A percentile compares a stretch with the other conserved stretches of the same genome.
phyloP scores from a whole-genome alignment of 768 basidiomycete genomes.

The Agaricus subrufescens region DNA sequence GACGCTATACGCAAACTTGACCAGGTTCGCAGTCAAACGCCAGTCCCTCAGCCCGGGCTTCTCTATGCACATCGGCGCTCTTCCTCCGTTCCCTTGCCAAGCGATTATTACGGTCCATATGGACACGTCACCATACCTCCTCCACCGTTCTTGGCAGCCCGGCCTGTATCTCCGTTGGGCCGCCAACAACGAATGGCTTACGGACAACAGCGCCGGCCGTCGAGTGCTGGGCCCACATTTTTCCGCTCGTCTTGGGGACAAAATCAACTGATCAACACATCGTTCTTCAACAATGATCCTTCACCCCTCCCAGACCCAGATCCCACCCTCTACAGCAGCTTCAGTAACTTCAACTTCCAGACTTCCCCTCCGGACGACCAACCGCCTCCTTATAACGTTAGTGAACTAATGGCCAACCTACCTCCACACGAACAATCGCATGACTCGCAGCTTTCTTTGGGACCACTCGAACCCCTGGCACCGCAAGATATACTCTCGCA shows the following conservation, averaged over 20 bases:
- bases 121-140: slow-evolving; percentile 37
- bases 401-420: slow-evolving; percentile 2
- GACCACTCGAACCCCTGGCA: slow-evolving; percentile 8
- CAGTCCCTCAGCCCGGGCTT: slow-evolving; percentile 11
- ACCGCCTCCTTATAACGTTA: slow-evolving; percentile 6
- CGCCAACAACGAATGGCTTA: slow-evolving; percentile 13
- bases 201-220: slow-evolving; percentile 12
- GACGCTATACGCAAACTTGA: slow-evolving; percentile 56
- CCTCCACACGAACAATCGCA: slow-evolving; percentile 8
- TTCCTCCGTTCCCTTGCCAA: slow-evolving; percentile 60
- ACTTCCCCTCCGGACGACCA: slow-evolving; percentile 4
- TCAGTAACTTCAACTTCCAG: slow-evolving; percentile 8
- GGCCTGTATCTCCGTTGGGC: slow-evolving; percentile 5
- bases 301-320: slow-evolving; percentile 13
- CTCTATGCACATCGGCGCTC: slow-evolving; percentile 46
- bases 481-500: slow-evolving; percentile 6
- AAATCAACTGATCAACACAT: background rate
- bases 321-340: slow-evolving; percentile 11
- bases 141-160: slow-evolving; percentile 33
- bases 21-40: slow-evolving; percentile 17
- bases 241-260: slow-evolving; percentile 7
- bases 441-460: slow-evolving; percentile 1
- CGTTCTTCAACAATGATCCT: slow-evolving; percentile 11
- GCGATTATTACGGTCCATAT: slow-evolving; percentile 23
- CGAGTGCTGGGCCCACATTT: slow-evolving; percentile 13